Conservation (phyloP, 257 asterid species). For the Thymus mandschuricus region DNA sequence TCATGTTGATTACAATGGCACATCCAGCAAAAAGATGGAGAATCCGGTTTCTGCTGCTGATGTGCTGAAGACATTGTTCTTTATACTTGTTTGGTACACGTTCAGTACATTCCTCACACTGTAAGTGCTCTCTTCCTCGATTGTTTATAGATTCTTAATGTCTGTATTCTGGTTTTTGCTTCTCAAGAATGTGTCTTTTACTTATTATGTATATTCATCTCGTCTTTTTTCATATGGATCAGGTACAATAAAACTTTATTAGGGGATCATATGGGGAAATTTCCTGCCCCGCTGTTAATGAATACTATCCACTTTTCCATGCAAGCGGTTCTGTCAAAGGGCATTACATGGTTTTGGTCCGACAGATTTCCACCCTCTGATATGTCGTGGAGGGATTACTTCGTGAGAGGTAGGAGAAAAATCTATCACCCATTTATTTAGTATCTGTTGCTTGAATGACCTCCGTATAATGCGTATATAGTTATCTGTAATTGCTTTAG, state of each 20-base stretch:
- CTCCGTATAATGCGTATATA: background rate
- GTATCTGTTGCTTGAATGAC: background rate
- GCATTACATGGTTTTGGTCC: slow-evolving; percentile 93
- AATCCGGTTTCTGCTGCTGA: slow-evolving; percentile 58
- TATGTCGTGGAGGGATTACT: slow-evolving; percentile 95
- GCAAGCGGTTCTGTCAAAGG: slow-evolving; percentile 94
- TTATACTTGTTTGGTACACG: slow-evolving; percentile 88
- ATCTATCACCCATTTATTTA: background rate
- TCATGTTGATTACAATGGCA: slow-evolving; percentile 22
- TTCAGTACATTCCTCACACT: slow-evolving; percentile 93
- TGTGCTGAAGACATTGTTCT: slow-evolving; percentile 78
- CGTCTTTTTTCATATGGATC: slow-evolving; percentile 28
- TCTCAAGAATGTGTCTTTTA: slow-evolving; percentile 21
- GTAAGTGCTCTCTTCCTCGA: slow-evolving; percentile 53
- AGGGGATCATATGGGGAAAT: slow-evolving; percentile 94
- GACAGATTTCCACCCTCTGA: slow-evolving; percentile 66
- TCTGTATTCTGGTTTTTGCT: slow-evolving; percentile 14
- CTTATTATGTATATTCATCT: slow-evolving; percentile 14
- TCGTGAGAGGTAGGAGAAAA: slow-evolving; percentile 43
- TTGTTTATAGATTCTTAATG: background rate
- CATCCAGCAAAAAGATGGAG: slow-evolving; percentile 33
- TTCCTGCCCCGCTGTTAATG: slow-evolving; percentile 98
- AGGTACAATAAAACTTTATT: slow-evolving; percentile 94
- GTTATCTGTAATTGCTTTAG: background rate
- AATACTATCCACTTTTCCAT: slow-evolving; percentile 87